Percentiles rank a stretch among this genome's conserved stretches.
Conservation (phyloP, 2,329 filamentous ascomycete species). For the Nigrospora osmanthi region DNA sequence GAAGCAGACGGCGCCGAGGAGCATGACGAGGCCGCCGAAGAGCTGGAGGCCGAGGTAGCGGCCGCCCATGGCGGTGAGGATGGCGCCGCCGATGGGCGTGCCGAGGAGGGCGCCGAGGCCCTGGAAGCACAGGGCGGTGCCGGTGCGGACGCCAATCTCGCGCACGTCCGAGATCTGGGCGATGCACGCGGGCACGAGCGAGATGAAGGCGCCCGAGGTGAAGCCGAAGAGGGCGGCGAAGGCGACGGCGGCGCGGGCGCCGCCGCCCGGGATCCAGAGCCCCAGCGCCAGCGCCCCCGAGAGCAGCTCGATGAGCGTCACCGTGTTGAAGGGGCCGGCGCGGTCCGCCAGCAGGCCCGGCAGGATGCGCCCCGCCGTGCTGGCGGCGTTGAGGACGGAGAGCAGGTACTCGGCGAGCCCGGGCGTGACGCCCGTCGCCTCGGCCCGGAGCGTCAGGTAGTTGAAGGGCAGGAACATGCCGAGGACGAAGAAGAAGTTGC, state of each 20-base stretch:
- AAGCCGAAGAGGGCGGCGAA: conserved; percentile 60
- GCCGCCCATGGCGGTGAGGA: conserved; percentile 44
- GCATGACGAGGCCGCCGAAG: conserved; percentile 50
- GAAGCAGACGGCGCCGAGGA: conserved; percentile 14
- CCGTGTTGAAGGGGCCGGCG: conserved; percentile 29
- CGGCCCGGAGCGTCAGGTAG: conserved; percentile 41
- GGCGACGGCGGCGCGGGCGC: conserved; percentile 46
- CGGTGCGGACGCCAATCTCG: conserved; percentile 62
- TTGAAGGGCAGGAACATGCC: conserved; percentile 52
- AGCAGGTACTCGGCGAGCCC: conserved; percentile 41
- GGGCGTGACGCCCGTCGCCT: conserved; percentile 31
- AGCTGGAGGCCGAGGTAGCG: conserved; percentile 53
- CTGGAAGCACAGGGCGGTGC: conserved; percentile 53
- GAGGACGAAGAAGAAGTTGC: conserved; percentile 47
- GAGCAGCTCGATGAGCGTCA: conserved; percentile 36
- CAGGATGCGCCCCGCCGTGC: conserved; percentile 27
- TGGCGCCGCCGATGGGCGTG: conserved; percentile 58
- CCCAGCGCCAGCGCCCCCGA: conserved; percentile 29
- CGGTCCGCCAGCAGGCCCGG: conserved; percentile 27
- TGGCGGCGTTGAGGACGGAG: conserved; percentile 48
- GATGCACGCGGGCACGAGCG: conserved; percentile 53
- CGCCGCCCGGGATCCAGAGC: conserved; percentile 32
- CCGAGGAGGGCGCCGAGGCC: conserved; percentile 59
- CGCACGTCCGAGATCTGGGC: conserved; percentile 64
- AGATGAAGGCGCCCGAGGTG: conserved; percentile 54